Base-by-base conservation (phyloP, 805 yeast genomes). In the Hemisphaericaspora nanyangensis region DNA sequence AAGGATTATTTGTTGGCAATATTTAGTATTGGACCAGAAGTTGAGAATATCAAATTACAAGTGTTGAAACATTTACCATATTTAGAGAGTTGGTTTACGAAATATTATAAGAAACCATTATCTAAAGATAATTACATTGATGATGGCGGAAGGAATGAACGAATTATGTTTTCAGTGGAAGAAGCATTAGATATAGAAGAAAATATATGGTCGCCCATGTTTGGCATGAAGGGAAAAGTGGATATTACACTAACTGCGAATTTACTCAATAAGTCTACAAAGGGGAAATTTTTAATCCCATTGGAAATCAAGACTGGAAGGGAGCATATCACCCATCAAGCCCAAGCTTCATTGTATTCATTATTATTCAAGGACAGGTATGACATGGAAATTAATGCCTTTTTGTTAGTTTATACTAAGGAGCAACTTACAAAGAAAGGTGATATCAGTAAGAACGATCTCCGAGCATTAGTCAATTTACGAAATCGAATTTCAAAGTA, bases 261-360 rank as follows among this genome's bases (percentile, higher is more conserved):
- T 18, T 54, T 73, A 7, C 63, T 64, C 31, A 47, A 54, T 5
- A 37, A 40, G 10, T 28, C 44, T 10, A 46, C 42, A 6, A 46
- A 49, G 1, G 74, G 75, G n/a, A 75, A 67, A 25, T 70, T 55
- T 39, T 71, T 88, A 10, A 73, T 80, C 1, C 98, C 97, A 0
- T 67, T 93, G 63, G 99, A 93, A 56, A 79, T 93, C 42, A 93
- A 93, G 55, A 88, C 98, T 0, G 96, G 98, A 0, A 61, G 70
- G 24, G 78, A 76, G 34, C 69, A 79, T 28, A 57, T 82, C 5
- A 60, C 82, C 3, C 96, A 93, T 57, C 79, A 84, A 36, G 95
- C 95, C 0, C 99, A 93, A 57, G 83, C 93, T 0, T 73, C 90
- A 0, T 63, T 93, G 6, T 93, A 93, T 54, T 80, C 95, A 0